phyloP scores from a whole-genome alignment of 441 rosid species.

The Breynia disticha region DNA sequence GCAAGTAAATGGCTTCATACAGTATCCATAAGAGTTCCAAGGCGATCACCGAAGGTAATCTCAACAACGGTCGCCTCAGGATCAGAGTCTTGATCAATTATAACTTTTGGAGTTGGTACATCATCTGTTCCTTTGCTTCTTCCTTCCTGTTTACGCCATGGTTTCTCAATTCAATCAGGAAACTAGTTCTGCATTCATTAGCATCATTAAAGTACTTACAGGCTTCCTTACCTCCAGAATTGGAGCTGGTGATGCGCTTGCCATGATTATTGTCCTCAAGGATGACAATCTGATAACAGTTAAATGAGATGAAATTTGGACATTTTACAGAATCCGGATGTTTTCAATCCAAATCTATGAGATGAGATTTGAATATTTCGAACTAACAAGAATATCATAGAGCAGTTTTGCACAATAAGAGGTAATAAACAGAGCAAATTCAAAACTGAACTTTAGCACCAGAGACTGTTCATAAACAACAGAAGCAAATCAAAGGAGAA shows the following conservation, averaged over 20 bases:
- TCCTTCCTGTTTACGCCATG: slow-evolving; percentile 45
- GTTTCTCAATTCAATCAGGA: slow-evolving; percentile 10
- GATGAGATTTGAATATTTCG: no score
- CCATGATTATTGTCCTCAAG: slow-evolving; percentile 24
- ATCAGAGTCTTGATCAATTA: slow-evolving; percentile 92
- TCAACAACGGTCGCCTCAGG: slow-evolving; percentile 81
- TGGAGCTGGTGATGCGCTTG: slow-evolving; percentile 51
- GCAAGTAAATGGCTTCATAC: slow-evolving; percentile 26
- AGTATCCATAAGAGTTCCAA: slow-evolving; percentile 91
- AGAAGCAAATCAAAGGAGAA: no score
- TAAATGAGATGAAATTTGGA: not conserved
- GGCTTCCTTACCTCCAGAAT: slow-evolving; percentile 55
- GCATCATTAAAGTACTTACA: slow-evolving; percentile 6
- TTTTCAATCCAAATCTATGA: not conserved
- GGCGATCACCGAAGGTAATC: slow-evolving; percentile 93
- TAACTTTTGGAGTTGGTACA: slow-evolving; percentile 85
- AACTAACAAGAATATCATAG: no score
- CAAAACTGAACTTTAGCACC: no score
- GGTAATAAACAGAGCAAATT: no score
- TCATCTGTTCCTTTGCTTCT: slow-evolving; percentile 42
- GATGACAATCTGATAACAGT: slow-evolving; percentile 31
- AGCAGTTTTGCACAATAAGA: no score
- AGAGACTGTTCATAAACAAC: no score
- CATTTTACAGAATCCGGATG: not conserved
- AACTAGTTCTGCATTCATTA: slow-evolving; percentile 2